Conservation (phyloP, 371 early-diverging fungal genomes). For the Polyrhizophydium stewartii region DNA sequence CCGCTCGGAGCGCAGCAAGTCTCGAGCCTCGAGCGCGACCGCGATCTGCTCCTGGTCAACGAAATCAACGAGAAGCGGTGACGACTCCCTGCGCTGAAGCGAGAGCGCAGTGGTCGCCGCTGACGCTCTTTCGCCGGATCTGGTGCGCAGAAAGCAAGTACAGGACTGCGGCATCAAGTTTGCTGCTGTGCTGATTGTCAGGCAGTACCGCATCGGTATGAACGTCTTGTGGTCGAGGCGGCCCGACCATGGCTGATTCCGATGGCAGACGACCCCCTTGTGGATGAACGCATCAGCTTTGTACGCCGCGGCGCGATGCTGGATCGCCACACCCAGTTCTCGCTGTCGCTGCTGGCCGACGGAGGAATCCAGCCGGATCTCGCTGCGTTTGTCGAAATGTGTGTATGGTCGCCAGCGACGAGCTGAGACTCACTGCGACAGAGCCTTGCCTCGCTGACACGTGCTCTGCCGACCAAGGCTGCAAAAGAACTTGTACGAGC, state of each 20-base stretch:
- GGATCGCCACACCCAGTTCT: slow-evolving; percentile 60
- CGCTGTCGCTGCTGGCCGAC: background rate
- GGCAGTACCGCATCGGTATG: slow-evolving; percentile 17
- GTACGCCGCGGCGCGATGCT: slow-evolving; percentile 64
- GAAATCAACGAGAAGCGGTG: slow-evolving; percentile 69
- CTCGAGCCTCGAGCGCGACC: slow-evolving; percentile 54
- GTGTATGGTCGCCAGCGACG: background rate
- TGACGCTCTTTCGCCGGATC: background rate
- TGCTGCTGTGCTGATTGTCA: slow-evolving; percentile 63
- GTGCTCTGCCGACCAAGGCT: too few species aligned
- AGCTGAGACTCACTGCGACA: background rate
- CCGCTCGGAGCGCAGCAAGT: slow-evolving; percentile 48
- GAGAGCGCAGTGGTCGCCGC: background rate
- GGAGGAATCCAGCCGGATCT: background rate
- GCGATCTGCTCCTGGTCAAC: slow-evolving; percentile 50
- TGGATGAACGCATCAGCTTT: slow-evolving; percentile 60
- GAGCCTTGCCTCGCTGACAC: too few species aligned
- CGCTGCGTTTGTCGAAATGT: background rate
- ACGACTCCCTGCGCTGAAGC: background rate
- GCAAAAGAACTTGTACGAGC: slow-evolving; percentile 63
- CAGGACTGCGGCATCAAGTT: slow-evolving; percentile 70
- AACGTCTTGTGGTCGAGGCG: slow-evolving; percentile 10
- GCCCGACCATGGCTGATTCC: background rate
- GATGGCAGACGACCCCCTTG: slow-evolving; percentile 51
- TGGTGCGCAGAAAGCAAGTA: slow-evolving; percentile 50